phyloP scores from a whole-genome alignment of 1,284 basidiomycete genomes.

The Papiliotrema nemorosa region DNA sequence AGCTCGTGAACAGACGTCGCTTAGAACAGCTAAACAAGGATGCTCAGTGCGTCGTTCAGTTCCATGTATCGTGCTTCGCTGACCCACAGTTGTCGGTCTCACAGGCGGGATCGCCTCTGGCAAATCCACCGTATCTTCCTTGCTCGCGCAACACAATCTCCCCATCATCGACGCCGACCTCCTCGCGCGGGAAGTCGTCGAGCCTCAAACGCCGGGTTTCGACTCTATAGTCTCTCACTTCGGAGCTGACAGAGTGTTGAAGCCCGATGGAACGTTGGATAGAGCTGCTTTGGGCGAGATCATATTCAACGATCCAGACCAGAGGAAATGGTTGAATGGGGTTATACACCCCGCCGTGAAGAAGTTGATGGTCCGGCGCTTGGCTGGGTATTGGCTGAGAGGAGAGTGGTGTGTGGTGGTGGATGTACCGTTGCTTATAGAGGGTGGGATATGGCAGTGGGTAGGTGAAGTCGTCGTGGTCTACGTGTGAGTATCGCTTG shows the following conservation, averaged over 20 bases:
- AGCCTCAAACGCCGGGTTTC: constrained; percentile 75
- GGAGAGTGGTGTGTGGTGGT: constrained; percentile 78
- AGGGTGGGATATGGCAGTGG: constrained; percentile 80
- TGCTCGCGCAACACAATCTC: constrained; percentile 60
- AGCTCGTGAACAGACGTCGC: neutral
- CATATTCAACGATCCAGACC: constrained; percentile 72
- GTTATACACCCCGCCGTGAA: constrained; percentile 90
- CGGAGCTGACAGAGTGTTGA: constrained; percentile 62
- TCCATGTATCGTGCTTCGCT: neutral
- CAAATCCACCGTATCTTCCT: constrained; percentile 83
- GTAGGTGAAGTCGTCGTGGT: constrained; percentile 83
- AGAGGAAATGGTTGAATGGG: constrained; percentile 71
- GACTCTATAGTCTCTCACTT: constrained; percentile 66
- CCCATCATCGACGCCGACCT: constrained; percentile 91
- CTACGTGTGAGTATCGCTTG: constrained; percentile 53
- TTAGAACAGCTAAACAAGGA: neutral
- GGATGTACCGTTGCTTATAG: constrained; percentile 91
- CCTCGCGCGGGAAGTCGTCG: constrained; percentile 81
- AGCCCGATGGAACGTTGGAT: constrained; percentile 69
- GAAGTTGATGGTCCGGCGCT: constrained; percentile 65
- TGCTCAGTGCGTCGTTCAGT: neutral
- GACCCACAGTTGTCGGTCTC: constrained; percentile 74
- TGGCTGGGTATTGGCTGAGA: constrained; percentile 69
- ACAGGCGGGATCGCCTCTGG: constrained; percentile 92
- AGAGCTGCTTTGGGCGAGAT: constrained; percentile 78